Evolutionary conservation across 2,329 filamentous ascomycete species (phyloP).

Genomic region (Domatiomyces globalis): DNA sequence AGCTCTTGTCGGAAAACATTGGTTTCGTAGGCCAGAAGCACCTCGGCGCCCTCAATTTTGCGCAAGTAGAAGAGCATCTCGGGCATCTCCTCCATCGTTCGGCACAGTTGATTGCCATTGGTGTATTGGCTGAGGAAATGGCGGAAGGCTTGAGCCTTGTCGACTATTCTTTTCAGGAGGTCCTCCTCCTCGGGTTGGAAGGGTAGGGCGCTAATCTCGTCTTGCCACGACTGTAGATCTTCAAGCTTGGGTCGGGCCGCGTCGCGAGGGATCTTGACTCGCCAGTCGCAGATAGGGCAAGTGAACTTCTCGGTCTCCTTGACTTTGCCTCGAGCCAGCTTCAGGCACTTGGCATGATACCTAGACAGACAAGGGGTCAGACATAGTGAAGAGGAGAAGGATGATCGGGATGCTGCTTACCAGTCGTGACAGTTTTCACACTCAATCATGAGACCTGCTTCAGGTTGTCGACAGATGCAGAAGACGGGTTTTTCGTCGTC

Average conservation of each 20-base stretch:
- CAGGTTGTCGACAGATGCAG: slow-evolving; percentile 84
- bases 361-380: slow-evolving; percentile 28
- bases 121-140: slow-evolving; percentile 68
- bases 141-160: slow-evolving; percentile 70
- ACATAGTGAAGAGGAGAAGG: neutral
- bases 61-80: slow-evolving; percentile 89
- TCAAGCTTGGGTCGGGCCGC: slow-evolving; percentile 90
- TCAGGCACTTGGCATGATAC: slow-evolving; percentile 97
- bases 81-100: slow-evolving; percentile 71
- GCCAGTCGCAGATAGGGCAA: slow-evolving; percentile 94
- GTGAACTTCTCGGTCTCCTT: slow-evolving; percentile 98
- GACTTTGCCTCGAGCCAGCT: slow-evolving; percentile 92
- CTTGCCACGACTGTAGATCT: slow-evolving; percentile 68
- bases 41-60: slow-evolving; percentile 93
- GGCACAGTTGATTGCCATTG: slow-evolving; percentile 53
- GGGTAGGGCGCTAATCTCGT: slow-evolving; percentile 64
- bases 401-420: slow-evolving; percentile 37
- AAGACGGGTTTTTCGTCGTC: slow-evolving; percentile 66
- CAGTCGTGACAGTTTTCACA: slow-evolving; percentile 97
- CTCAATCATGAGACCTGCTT: slow-evolving; percentile 99
- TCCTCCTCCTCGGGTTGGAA: slow-evolving; percentile 96
- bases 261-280: slow-evolving; percentile 91
- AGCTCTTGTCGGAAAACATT: slow-evolving; percentile 94
- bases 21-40: slow-evolving; percentile 81
- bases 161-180: slow-evolving; percentile 69